These are phyloP conservation scores for Hypoxylon sp. DNA, from an alignment of 2,329 filamentous ascomycete species.

Conservation along the genomic window DNA sequence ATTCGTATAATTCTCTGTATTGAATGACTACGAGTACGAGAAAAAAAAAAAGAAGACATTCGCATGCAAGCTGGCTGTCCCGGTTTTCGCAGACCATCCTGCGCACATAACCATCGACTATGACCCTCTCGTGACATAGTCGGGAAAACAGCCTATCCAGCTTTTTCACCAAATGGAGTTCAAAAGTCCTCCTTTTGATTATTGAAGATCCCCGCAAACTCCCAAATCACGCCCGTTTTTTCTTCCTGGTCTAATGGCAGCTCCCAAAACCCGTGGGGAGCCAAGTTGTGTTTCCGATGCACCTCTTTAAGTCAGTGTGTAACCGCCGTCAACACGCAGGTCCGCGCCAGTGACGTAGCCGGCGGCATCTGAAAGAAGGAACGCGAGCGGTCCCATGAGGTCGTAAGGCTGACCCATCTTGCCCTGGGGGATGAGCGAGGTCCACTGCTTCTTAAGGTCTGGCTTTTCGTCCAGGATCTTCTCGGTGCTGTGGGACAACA, in stretches of 20 bases:
- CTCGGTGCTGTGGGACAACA: conserved; percentile 68
- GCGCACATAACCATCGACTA: background rate
- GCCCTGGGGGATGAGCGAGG: conserved; percentile 86
- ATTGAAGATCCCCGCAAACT: background rate
- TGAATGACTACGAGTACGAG: background rate
- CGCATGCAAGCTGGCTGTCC: background rate
- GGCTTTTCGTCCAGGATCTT: conserved; percentile 96
- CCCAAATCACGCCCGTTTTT: conserved; percentile 13
- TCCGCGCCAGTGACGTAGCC: conserved; percentile 78
- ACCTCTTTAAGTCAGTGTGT: conserved; percentile 75
- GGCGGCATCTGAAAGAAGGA: conserved; percentile 81
- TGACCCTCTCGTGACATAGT: background rate
- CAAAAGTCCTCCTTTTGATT: background rate
- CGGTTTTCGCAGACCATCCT: background rate
- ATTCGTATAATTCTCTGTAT: background rate
- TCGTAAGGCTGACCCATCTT: conserved; percentile 94
- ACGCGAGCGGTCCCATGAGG: conserved; percentile 90
- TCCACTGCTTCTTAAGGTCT: conserved; percentile 89
- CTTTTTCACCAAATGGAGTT: background rate
- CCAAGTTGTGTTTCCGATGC: background rate
- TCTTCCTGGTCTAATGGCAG: conserved; percentile 2
- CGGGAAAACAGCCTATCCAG: background rate
- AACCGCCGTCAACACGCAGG: conserved; percentile 85
- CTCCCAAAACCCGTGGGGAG: background rate
- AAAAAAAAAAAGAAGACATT: background rate